Evolutionary conservation across 192 early-diverging fungal species (phyloP), one percentile per base, ranked within the genome.

Genomic region (Coemansia sp.): DNA sequence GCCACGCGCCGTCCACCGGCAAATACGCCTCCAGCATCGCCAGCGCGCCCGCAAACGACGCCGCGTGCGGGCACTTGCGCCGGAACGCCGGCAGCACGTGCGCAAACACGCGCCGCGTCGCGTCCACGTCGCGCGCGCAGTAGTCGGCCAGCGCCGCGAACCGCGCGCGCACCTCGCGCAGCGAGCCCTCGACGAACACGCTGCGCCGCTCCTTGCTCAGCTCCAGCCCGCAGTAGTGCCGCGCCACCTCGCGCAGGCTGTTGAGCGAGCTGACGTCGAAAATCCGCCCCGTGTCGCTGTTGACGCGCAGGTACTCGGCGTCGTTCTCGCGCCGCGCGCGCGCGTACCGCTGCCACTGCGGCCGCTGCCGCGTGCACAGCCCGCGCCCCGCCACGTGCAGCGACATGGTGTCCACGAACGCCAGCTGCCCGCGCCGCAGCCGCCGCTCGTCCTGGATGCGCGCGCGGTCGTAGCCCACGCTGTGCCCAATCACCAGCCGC

Each of bases 401-500:
- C 57, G 87, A 89, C 87, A 98, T 88, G 2, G 96, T 98, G 64
- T 98, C 96, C 8, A 98, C 38, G 63, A 84, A 97, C 15, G 73
- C 76, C 15, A 81, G 74, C 8, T 67, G 59, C 8, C 85, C 77
- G 9, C 65, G 54, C n/a, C 81, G 68, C 3, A 85, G 12, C 27
- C 57, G 67, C 53, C 97, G 97, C 64, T 95, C 96, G 47, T 95
- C 94, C 42, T 81, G 72, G 21, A 97, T 81, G 5, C 91, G 79
- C 10, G 91, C 89, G 5, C 94, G 83, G 67, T 98, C 96, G 57
- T 85, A 98, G 3, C 90, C 87, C 6, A 97, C 86, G 49, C 95
- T 90, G 71, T 98, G 96, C 0, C 96, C 96, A 17, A 98, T 79
- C 7, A 93, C 59, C 2, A 93, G 40, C 0, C 86, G 71, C 28